Evolutionary conservation across 495 filamentous ascomycete genomes (phyloP).

Genomic region (Aspergillus indologenus): DNA sequence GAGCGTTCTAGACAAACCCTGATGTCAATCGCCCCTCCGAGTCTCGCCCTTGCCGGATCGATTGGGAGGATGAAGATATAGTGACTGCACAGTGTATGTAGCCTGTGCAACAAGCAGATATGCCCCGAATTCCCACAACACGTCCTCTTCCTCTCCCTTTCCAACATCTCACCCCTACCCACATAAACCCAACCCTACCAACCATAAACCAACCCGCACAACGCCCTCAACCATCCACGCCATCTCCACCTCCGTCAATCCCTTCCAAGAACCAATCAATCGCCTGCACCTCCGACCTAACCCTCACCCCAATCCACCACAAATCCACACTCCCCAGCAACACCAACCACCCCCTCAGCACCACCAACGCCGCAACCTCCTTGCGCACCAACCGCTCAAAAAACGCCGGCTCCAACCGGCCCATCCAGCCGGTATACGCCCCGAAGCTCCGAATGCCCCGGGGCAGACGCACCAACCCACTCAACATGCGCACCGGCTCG

Average conservation of each 20-base stretch:
- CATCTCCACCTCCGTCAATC: slow-evolving; percentile 28
- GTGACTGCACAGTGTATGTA: too few relatives aligned
- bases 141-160: too few relatives aligned
- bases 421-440: slow-evolving; percentile 35
- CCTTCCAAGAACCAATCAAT: slow-evolving; percentile 36
- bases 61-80: too few relatives aligned
- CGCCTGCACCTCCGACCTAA: slow-evolving; percentile 41
- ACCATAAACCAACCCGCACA: not conserved
- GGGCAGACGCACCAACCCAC: slow-evolving; percentile 27
- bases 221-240: not conserved
- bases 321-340: slow-evolving; percentile 30
- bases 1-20: not conserved
- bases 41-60: too few relatives aligned
- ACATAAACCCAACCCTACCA: too few relatives aligned
- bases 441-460: slow-evolving; percentile 15
- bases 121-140: too few relatives aligned
- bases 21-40: too few relatives aligned
- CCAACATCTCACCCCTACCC: too few relatives aligned
- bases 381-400: slow-evolving; percentile 32
- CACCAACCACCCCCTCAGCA: slow-evolving; percentile 46
- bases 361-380: slow-evolving; percentile 41
- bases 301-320: slow-evolving; percentile 43
- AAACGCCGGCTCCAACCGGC: slow-evolving; percentile 32
- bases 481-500: slow-evolving; percentile 37
- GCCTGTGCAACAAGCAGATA: too few relatives aligned